Conservation (phyloP, 73 alveolate genomes). For the Symbiodinium natans region DNA sequence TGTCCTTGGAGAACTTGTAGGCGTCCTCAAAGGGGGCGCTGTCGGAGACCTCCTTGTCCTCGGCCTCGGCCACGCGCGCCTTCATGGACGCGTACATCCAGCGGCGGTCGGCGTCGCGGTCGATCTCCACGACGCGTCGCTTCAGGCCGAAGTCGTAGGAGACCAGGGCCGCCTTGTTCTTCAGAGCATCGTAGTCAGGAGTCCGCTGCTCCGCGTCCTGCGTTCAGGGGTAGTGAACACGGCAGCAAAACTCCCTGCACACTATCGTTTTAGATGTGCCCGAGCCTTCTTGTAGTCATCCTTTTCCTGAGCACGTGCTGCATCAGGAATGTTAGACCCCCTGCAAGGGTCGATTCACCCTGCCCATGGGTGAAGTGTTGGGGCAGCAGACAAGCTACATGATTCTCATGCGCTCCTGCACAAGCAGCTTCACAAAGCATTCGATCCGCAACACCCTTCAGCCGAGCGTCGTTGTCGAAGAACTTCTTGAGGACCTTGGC, state of each 20-base stretch:
- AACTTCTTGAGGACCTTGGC: slow-evolving; percentile 67
- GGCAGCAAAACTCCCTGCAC: too few relatives aligned
- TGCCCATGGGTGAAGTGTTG: too few relatives aligned
- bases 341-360: too few relatives aligned
- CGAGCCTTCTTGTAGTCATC: slow-evolving; percentile 90
- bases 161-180: slow-evolving; percentile 49
- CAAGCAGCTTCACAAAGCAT: too few relatives aligned
- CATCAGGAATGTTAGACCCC: too few relatives aligned
- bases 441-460: too few relatives aligned
- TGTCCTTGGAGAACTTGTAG: not conserved
- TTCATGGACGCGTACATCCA: slow-evolving; percentile 10
- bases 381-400: too few relatives aligned
- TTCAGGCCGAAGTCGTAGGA: slow-evolving; percentile 68
- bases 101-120: slow-evolving; percentile 94
- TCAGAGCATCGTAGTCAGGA: slow-evolving; percentile 43
- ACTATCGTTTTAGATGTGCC: too few relatives aligned
- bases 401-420: not conserved
- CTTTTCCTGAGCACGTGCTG: not conserved
- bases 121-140: slow-evolving; percentile 32
- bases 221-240: not conserved
- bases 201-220: slow-evolving; percentile 34
- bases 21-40: slow-evolving; percentile 24
- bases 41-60: slow-evolving; percentile 37
- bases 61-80: slow-evolving; percentile 11
- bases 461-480: slow-evolving; percentile 58